Evolutionary conservation across 2,329 filamentous ascomycete genomes (phyloP).

Genomic region (Apiospora rasikravindrae): DNA sequence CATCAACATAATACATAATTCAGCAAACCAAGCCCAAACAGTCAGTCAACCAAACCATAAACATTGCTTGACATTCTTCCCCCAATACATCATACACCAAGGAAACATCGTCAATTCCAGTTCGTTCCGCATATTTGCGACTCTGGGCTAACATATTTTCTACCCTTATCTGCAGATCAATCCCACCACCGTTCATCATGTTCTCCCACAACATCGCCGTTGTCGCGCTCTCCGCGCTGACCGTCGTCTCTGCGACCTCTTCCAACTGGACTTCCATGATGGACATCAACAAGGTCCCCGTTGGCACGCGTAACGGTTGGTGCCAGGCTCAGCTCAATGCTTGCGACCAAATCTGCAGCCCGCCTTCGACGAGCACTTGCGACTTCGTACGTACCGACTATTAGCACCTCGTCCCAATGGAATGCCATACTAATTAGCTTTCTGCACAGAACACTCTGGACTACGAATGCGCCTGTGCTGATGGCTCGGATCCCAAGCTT

Average conservation of each 20-base stretch:
- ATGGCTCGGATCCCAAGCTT: slow-evolving; percentile 55
- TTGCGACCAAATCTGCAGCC: slow-evolving; percentile 54
- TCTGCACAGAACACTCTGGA: slow-evolving; percentile 45
- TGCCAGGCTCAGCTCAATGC: slow-evolving; percentile 57
- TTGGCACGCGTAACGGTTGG: slow-evolving; percentile 47
- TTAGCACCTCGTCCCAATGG: not conserved
- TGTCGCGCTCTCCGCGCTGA: slow-evolving; percentile 51
- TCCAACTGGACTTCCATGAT: slow-evolving; percentile 49
- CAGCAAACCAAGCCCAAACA: not conserved
- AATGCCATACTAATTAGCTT: not conserved
- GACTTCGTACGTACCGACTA: slow-evolving; percentile 45
- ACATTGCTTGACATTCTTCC: slow-evolving; percentile 3
- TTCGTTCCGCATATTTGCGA: not conserved
- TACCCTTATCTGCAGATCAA: not conserved
- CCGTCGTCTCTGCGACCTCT: slow-evolving; percentile 48
- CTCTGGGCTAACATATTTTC: not conserved
- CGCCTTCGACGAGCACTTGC: slow-evolving; percentile 50
- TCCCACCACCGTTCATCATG: slow-evolving; percentile 28
- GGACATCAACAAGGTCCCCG: slow-evolving; percentile 46
- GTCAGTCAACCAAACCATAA: not conserved
- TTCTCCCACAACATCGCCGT: slow-evolving; percentile 41
- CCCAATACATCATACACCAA: not conserved
- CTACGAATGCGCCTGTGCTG: slow-evolving; percentile 56
- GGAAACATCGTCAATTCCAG: not conserved
- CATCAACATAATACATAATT: not conserved